Conservation (phyloP, 371 early-diverging fungal genomes). For the Neoconidiobolus thromboides region DNA sequence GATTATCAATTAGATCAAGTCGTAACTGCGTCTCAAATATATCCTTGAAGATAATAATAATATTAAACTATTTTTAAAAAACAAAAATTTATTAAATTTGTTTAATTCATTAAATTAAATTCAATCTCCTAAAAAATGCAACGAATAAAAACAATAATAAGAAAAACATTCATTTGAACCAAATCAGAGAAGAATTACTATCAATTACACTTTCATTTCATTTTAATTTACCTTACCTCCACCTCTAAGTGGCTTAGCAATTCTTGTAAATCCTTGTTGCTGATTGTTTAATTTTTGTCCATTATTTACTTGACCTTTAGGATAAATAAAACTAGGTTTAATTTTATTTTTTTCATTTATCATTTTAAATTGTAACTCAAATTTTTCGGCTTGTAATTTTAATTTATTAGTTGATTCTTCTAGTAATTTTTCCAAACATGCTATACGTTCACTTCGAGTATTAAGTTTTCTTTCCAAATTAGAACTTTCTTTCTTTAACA, state of each 20-base stretch:
- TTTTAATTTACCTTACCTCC: constrained; percentile 17
- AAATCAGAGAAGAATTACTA: no score
- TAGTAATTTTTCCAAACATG: constrained; percentile 60
- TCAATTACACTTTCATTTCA: no score
- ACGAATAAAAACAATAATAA: no score
- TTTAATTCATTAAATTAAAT: no score
- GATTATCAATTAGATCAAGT: no score
- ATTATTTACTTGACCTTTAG: background rate
- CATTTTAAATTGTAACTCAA: background rate
- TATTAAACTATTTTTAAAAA: no score
- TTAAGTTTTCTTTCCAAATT: constrained; percentile 75
- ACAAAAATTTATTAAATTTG: no score
- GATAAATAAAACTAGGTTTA: background rate
- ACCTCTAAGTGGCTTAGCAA: constrained; percentile 76
- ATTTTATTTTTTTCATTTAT: constrained; percentile 18
- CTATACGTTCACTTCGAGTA: constrained; percentile 84
- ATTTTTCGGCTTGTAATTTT: constrained; percentile 60
- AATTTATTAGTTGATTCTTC: constrained; percentile 54
- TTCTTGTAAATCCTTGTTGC: constrained; percentile 34
- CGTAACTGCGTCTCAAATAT: no score
- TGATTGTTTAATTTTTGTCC: constrained; percentile 13
- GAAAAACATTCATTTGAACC: no score
- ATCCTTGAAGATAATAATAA: no score
- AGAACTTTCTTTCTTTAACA: constrained; percentile 77
- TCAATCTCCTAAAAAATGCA: no score